Evolutionary conservation across 768 basidiomycete species (phyloP).

Genomic region (Hemileccinum impolitum): DNA sequence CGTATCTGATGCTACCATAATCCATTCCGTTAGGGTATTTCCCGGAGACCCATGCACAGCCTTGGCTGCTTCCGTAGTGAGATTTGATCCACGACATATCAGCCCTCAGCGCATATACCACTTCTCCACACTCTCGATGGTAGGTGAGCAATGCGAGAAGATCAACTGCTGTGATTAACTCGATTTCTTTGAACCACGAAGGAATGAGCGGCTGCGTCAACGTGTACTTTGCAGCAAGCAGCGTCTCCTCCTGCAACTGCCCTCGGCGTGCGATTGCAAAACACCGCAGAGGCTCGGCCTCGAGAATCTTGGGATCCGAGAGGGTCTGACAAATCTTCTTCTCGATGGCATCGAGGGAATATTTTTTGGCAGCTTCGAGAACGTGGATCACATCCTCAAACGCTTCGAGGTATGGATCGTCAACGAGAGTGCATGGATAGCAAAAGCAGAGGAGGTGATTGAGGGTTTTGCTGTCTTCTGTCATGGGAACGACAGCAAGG

Average conservation of each 20-base stretch:
- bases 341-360: slow-evolving; percentile 14
- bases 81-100: slow-evolving; percentile 15
- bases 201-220: slow-evolving; percentile 26
- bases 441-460: slow-evolving; percentile 24
- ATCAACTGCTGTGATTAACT: slow-evolving; percentile 23
- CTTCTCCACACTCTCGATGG: slow-evolving; percentile 14
- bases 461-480: slow-evolving; percentile 20
- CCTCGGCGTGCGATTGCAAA: slow-evolving; percentile 30
- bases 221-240: slow-evolving; percentile 28
- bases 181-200: slow-evolving; percentile 25
- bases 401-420: slow-evolving; percentile 17
- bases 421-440: slow-evolving; percentile 21
- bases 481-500: slow-evolving; percentile 18
- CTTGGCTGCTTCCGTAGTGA: slow-evolving; percentile 7
- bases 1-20: neutral
- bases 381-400: slow-evolving; percentile 6
- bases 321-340: slow-evolving; percentile 17
- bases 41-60: slow-evolving; percentile 8
- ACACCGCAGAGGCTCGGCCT: slow-evolving; percentile 24
- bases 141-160: slow-evolving; percentile 26
- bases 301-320: slow-evolving; percentile 14
- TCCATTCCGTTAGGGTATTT: neutral
- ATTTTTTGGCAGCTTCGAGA: slow-evolving; percentile 16
- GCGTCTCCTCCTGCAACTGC: slow-evolving; percentile 19
- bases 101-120: neutral